Conservation (phyloP, 2,329 filamentous ascomycete species). For the Exophiala sideris region DNA sequence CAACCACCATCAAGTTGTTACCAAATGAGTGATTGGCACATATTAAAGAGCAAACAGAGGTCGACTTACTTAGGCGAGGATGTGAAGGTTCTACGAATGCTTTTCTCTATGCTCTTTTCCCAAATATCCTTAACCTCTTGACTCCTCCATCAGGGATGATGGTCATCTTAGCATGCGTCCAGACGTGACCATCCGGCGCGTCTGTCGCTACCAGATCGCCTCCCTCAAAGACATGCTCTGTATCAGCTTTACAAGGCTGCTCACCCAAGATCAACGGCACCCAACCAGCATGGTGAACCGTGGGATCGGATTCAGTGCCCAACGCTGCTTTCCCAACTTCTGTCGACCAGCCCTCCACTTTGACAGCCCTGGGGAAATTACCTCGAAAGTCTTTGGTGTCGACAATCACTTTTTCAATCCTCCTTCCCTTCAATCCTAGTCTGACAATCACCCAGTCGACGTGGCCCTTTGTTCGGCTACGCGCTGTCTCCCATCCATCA, state of each 20-base stretch:
- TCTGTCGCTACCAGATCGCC: constrained; percentile 38
- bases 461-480: constrained; percentile 38
- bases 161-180: constrained; percentile 83
- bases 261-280: constrained; percentile 37
- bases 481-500: constrained; percentile 44
- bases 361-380: constrained; percentile 41
- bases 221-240: constrained; percentile 40
- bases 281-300: constrained; percentile 37
- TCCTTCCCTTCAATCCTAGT: constrained; percentile 37
- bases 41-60: neutral
- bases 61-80: no score
- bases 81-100: no score
- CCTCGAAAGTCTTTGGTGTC: constrained; percentile 47
- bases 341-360: constrained; percentile 36
- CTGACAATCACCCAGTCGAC: constrained; percentile 42
- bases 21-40: neutral
- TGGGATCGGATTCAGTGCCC: constrained; percentile 31
- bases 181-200: constrained; percentile 69
- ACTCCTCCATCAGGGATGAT: constrained; percentile 93
- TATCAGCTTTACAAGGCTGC: constrained; percentile 39
- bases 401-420: constrained; percentile 38
- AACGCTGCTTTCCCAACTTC: constrained; percentile 27
- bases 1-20: constrained; percentile 4
- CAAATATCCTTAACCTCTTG: constrained; percentile 78
- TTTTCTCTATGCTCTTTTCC: constrained; percentile 48